Evolutionary conservation across 140 eudicot genomes (phyloP).

Genomic region (Stevia rebaudiana): DNA sequence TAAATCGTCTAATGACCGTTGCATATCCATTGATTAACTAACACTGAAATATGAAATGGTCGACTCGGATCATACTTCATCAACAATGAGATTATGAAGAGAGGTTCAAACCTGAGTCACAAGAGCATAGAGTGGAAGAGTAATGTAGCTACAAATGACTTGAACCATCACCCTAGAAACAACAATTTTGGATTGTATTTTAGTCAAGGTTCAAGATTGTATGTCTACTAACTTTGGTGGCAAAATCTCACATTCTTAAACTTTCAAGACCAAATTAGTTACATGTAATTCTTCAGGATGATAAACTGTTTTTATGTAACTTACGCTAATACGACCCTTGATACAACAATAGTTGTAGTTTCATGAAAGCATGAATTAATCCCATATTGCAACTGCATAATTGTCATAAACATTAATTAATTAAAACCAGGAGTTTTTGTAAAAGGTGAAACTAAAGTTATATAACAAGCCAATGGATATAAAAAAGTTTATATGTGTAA

Average conservation of each 20-base stretch:
- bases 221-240: constrained; percentile 12
- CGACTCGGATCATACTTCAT: neutral
- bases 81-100: neutral
- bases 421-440: too few relatives aligned
- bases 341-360: constrained; percentile 28
- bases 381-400: constrained; percentile 54
- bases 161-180: constrained; percentile 51
- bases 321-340: constrained; percentile 64
- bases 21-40: too few relatives aligned
- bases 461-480: too few relatives aligned
- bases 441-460: neutral
- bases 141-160: constrained; percentile 58
- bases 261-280: constrained; percentile 6
- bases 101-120: constrained; percentile 54
- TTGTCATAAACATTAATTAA: neutral
- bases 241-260: neutral
- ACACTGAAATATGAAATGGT: too few relatives aligned
- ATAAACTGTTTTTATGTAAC: constrained; percentile 16
- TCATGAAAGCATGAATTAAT: constrained; percentile 62
- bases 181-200: neutral
- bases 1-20: too few relatives aligned
- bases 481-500: too few relatives aligned
- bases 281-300: neutral
- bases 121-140: constrained; percentile 78
- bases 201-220: neutral